Percentiles rank a stretch among this genome's conserved stretches.
phyloP scores from a whole-genome alignment of 129 eudicot species.

The Erigeron canadensis region DNA sequence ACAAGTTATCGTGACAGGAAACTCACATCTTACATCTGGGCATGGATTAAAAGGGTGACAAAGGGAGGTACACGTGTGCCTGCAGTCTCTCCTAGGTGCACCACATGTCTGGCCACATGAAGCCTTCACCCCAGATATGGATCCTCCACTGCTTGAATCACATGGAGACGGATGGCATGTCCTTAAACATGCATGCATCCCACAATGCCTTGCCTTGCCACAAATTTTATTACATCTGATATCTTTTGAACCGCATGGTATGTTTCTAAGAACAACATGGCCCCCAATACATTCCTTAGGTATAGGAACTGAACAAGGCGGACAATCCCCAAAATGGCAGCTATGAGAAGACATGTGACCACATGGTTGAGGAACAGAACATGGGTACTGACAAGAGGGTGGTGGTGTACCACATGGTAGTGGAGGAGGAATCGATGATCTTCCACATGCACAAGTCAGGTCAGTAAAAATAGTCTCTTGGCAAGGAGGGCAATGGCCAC shows the following conservation, averaged over 20 bases:
- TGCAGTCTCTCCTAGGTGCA: conserved; percentile 92
- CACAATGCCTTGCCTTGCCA: conserved; percentile 93
- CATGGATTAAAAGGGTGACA: conserved; percentile 73
- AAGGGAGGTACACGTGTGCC: conserved; percentile 81
- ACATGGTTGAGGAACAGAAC: conserved; percentile 87
- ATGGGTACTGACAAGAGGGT: conserved; percentile 86
- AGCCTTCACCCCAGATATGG: conserved; percentile 43
- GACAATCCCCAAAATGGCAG: conserved; percentile 97
- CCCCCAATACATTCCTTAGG: conserved; percentile 96
- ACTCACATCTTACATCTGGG: conserved; percentile 86
- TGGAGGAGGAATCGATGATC: conserved; percentile 94
- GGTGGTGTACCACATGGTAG: conserved; percentile 91
- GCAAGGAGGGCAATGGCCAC: conserved; percentile 98
- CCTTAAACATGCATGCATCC: conserved; percentile 93
- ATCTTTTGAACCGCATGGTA: conserved; percentile 93
- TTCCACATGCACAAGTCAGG: conserved; percentile 88
- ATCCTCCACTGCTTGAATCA: conserved; percentile 47
- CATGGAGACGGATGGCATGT: conserved; percentile 84
- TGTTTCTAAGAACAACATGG: conserved; percentile 80
- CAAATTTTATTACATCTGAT: conserved; percentile 86
- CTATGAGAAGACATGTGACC: conserved; percentile 89
- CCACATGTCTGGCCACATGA: conserved; percentile 96
- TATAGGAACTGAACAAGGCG: conserved; percentile 84
- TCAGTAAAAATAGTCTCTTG: conserved; percentile 89
- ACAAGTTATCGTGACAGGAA: conserved; percentile 80